phyloP scores from a whole-genome alignment of 176 grass and related monocot genomes.

The Oryza australiensis region DNA sequence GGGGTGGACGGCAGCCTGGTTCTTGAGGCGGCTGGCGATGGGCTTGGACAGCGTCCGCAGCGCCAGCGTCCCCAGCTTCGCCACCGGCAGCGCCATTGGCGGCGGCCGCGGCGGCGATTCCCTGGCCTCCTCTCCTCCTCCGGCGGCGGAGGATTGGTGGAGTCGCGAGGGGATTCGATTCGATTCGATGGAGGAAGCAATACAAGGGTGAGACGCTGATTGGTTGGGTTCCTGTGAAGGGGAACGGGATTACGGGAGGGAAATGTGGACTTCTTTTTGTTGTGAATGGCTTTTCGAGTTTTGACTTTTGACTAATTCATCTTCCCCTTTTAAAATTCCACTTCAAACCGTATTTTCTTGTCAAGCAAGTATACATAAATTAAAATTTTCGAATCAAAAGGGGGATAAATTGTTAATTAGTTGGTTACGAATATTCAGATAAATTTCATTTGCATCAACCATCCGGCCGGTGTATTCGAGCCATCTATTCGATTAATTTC shows the following conservation, averaged over 20 bases:
- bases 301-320: constrained; percentile 7
- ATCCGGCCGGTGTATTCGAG: no score
- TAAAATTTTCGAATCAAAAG: background rate
- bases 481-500: no score
- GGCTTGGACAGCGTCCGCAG: constrained; percentile 88
- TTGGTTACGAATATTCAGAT: background rate
- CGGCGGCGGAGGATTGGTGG: background rate
- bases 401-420: no score
- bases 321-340: background rate
- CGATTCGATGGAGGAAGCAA: background rate
- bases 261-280: constrained; percentile 1
- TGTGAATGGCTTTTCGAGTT: background rate
- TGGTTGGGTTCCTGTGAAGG: background rate
- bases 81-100: constrained; percentile 78
- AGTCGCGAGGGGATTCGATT: background rate
- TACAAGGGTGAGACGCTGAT: background rate
- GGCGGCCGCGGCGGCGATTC: background rate
- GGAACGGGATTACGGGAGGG: background rate
- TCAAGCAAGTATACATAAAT: background rate
- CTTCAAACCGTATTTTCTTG: background rate
- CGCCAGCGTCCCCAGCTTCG: constrained; percentile 80
- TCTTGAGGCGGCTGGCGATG: constrained; percentile 89
- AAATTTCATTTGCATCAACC: background rate
- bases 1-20: constrained; percentile 87
- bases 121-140: background rate